A percentile compares a stretch with the other conserved stretches of the same genome.
phyloP scores from a whole-genome alignment of 2,329 filamentous ascomycete genomes.

The Trichoderma brevicompactum region DNA sequence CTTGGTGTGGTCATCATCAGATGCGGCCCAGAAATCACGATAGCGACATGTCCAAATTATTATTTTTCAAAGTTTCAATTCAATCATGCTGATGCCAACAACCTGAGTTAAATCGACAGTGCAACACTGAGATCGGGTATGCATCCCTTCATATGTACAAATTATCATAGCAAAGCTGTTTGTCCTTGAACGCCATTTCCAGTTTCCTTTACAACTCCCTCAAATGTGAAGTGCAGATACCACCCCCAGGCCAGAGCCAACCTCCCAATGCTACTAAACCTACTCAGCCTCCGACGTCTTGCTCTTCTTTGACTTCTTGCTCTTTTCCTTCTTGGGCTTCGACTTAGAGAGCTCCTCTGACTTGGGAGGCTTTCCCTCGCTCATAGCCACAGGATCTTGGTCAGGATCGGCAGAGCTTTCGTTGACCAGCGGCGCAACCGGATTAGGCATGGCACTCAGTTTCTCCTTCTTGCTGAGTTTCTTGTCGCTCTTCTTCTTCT shows the following conservation, averaged over 20 bases:
- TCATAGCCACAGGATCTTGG: background rate
- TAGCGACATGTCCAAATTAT: background rate
- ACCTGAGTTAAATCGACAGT: constrained; percentile 23
- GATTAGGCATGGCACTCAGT: constrained; percentile 1
- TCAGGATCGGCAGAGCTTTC: background rate
- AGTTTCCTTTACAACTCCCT: constrained; percentile 39
- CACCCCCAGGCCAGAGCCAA: constrained; percentile 13
- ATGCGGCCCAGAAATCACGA: background rate
- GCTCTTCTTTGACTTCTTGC: constrained; percentile 19
- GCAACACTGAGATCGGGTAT: constrained; percentile 36
- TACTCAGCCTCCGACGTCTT: constrained; percentile 8
- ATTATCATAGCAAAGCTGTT: constrained; percentile 39
- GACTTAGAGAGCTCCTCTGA: constrained; percentile 45
- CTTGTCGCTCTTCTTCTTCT: constrained; percentile 3
- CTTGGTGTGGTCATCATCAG: too few relatives aligned
- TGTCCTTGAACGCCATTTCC: constrained; percentile 44
- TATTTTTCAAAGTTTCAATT: background rate
- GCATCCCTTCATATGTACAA: constrained; percentile 36
- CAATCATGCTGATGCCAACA: constrained; percentile 11
- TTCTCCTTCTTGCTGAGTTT: constrained; percentile 12
- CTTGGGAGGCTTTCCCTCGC: background rate
- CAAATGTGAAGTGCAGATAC: constrained; percentile 37
- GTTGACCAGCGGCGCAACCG: background rate
- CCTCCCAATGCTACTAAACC: constrained; percentile 1
- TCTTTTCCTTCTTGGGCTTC: constrained; percentile 60